Evolutionary conservation across 495 filamentous ascomycete genomes (phyloP).

Genomic region (Glutinoglossum americanum): DNA sequence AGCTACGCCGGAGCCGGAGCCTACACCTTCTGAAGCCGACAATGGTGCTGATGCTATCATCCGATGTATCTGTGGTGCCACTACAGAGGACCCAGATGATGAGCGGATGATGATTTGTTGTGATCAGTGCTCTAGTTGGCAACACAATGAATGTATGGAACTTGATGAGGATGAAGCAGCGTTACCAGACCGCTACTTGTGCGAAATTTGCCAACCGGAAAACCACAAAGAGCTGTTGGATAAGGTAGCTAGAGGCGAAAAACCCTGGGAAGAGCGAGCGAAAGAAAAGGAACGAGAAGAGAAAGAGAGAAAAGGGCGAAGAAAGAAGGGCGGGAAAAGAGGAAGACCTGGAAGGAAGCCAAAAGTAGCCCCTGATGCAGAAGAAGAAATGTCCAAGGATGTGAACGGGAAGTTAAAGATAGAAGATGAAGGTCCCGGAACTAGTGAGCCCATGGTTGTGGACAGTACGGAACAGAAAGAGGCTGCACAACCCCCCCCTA

Average conservation of each 20-base stretch:
- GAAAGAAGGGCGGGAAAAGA: slow-evolving; percentile 26
- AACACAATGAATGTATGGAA: slow-evolving; percentile 91
- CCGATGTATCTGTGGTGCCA: slow-evolving; percentile 80
- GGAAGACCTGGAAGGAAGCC: slow-evolving; percentile 22
- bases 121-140: slow-evolving; percentile 79
- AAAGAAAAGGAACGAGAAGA: slow-evolving; percentile 28
- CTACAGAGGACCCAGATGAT: slow-evolving; percentile 61
- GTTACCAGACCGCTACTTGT: slow-evolving; percentile 63
- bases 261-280: slow-evolving; percentile 57
- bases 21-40: slow-evolving; percentile 30
- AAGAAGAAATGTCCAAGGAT: slow-evolving; percentile 15
- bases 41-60: slow-evolving; percentile 49
- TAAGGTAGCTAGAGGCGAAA: slow-evolving; percentile 55
- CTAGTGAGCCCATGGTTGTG: not conserved
- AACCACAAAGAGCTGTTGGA: slow-evolving; percentile 55
- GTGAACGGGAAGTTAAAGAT: slow-evolving; percentile 17
- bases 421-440: slow-evolving; percentile 11
- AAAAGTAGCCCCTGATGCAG: not conserved
- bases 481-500: not conserved
- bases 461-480: not conserved
- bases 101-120: slow-evolving; percentile 77
- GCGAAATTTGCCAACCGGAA: slow-evolving; percentile 71
- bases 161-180: slow-evolving; percentile 54
- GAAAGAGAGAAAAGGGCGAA: slow-evolving; percentile 25
- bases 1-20: slow-evolving; percentile 7